Percentiles rank a stretch among this genome's conserved stretches.
Evolutionary conservation across 805 yeast genomes (phyloP).

Genomic region (Brettanomyces sp.): DNA sequence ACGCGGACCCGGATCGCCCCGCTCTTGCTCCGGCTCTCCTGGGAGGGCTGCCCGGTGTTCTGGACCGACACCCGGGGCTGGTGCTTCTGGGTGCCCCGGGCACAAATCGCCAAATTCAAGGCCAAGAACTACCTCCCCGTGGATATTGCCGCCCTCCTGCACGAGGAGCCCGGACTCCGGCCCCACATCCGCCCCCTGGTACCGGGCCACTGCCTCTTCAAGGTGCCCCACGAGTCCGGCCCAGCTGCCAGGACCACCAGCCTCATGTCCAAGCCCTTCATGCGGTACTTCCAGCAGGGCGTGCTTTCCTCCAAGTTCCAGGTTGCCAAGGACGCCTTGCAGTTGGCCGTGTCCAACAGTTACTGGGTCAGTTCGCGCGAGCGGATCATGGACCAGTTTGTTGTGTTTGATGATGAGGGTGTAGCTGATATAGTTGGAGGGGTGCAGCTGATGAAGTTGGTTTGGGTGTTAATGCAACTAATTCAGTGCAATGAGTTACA

Average conservation of each 20-base stretch:
- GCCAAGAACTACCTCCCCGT: slow-evolving; percentile 28
- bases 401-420: slow-evolving; percentile 43
- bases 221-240: slow-evolving; percentile 86
- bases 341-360: slow-evolving; percentile 70
- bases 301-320: slow-evolving; percentile 60
- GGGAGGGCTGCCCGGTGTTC: slow-evolving; percentile 77
- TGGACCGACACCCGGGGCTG: slow-evolving; percentile 82
- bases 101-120: slow-evolving; percentile 26
- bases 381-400: slow-evolving; percentile 77
- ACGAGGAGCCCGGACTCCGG: slow-evolving; percentile 5
- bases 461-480: neutral
- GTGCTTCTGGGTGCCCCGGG: slow-evolving; percentile 63
- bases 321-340: slow-evolving; percentile 67
- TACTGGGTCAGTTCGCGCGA: slow-evolving; percentile 92
- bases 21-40: slow-evolving; percentile 60
- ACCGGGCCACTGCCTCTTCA: slow-evolving; percentile 32
- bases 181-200: too few relatives aligned
- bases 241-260: slow-evolving; percentile 62
- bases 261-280: slow-evolving; percentile 68
- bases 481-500: neutral
- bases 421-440: slow-evolving; percentile 5
- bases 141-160: slow-evolving; percentile 10
- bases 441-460: neutral
- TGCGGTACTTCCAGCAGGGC: slow-evolving; percentile 65
- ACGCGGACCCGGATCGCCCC: slow-evolving; percentile 72